Evolutionary conservation across 2,329 filamentous ascomycete species (phyloP).

Genomic region (Fusarium sp.): DNA sequence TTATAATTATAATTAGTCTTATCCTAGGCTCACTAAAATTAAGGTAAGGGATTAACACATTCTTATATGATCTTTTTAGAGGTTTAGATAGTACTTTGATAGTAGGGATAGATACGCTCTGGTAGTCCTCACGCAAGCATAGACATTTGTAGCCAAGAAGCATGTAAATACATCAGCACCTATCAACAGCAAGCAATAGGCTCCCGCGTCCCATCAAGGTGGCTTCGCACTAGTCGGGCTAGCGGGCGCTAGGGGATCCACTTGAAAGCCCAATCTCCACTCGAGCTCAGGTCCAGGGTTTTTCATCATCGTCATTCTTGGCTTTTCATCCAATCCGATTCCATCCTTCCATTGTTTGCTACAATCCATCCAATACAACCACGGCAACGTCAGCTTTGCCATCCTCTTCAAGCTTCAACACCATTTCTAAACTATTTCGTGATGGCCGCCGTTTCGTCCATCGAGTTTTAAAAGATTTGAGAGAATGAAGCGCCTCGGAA

Average conservation of each 20-base stretch:
- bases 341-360: constrained; percentile 2
- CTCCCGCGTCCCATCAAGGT: background rate
- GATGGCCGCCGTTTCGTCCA: constrained; percentile 17
- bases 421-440: background rate
- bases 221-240: background rate
- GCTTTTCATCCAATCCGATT: background rate
- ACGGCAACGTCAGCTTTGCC: background rate
- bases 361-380: constrained; percentile 2
- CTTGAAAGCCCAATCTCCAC: background rate
- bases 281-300: background rate
- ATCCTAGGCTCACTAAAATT: no score
- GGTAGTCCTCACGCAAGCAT: no score
- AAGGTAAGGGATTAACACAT: no score
- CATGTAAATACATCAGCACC: no score
- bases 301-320: background rate
- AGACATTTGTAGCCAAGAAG: no score
- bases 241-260: background rate
- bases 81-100: no score
- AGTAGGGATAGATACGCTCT: no score
- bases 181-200: background rate
- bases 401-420: background rate
- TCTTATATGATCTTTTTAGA: no score
- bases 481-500: constrained; percentile 41
- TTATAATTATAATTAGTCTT: no score
- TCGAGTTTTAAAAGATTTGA: constrained; percentile 29